Evolutionary conservation across 805 yeast species (phyloP).

Genomic region (Pichia nanzhaoensis): DNA sequence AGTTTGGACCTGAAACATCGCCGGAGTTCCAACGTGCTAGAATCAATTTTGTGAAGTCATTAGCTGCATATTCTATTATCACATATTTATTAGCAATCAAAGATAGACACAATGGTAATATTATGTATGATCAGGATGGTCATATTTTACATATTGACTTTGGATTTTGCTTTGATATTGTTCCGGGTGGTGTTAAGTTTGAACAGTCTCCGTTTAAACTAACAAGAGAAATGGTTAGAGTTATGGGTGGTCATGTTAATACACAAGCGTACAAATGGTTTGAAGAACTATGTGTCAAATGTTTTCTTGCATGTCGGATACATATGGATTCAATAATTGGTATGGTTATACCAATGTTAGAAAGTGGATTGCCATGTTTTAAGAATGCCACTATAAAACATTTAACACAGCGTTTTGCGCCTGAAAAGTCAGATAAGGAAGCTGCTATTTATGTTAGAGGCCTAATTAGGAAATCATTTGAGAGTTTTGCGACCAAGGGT

Average conservation of each 20-base stretch:
- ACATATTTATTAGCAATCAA: constrained; percentile 89
- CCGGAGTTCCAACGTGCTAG: constrained; percentile 87
- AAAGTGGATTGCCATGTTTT: constrained; percentile 93
- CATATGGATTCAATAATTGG: constrained; percentile 79
- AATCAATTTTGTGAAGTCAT: constrained; percentile 84
- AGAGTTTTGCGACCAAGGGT: constrained; percentile 84
- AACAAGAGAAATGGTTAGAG: constrained; percentile 93
- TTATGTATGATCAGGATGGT: constrained; percentile 92
- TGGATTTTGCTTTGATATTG: constrained; percentile 97
- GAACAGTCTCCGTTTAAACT: constrained; percentile 98
- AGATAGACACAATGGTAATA: constrained; percentile 97
- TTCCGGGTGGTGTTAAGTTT: constrained; percentile 97
- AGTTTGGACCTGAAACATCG: constrained; percentile 91
- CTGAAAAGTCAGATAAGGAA: constrained; percentile 72
- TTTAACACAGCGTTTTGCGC: constrained; percentile 71
- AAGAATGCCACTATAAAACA: constrained; percentile 81
- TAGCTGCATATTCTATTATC: constrained; percentile 91
- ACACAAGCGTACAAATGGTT: constrained; percentile 91
- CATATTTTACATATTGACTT: constrained; percentile 94
- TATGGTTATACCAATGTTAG: constrained; percentile 88
- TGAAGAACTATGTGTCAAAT: constrained; percentile 91
- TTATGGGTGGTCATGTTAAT: constrained; percentile 82
- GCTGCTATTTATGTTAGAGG: constrained; percentile 74
- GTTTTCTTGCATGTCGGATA: constrained; percentile 82
- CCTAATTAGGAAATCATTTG: constrained; percentile 73